Evolutionary conservation across 306 rosid species (phyloP).

Genomic region (Quillaja saponaria): DNA sequence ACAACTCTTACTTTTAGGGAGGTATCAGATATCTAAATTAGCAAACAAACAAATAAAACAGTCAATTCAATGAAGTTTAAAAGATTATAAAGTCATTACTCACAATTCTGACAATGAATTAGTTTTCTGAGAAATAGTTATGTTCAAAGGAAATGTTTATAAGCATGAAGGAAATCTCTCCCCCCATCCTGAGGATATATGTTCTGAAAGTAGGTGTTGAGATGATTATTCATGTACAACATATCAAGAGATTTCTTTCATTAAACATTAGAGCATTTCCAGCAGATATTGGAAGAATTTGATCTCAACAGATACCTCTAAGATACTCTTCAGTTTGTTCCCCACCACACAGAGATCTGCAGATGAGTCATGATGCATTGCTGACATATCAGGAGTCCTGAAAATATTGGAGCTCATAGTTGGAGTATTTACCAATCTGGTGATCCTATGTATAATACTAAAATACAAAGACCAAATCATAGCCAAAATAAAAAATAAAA

Average conservation of each 20-base stretch:
- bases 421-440: constrained; percentile 5
- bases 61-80: constrained; percentile 2
- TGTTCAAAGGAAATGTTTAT: neutral
- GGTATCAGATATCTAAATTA: constrained; percentile 62
- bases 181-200: too few species aligned
- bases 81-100: constrained; percentile 5
- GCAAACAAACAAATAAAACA: neutral
- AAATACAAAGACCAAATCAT: neutral
- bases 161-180: constrained; percentile 12
- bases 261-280: neutral
- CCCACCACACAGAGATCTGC: constrained; percentile 74
- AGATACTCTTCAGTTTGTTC: constrained; percentile 55
- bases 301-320: constrained; percentile 53
- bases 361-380: constrained; percentile 80
- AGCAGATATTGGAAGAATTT: neutral
- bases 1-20: constrained; percentile 57
- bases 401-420: constrained; percentile 21
- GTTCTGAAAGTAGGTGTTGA: neutral
- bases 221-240: neutral
- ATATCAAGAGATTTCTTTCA: too few species aligned
- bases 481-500: too few species aligned
- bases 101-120: constrained; percentile 9
- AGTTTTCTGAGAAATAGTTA: too few species aligned
- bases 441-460: constrained; percentile 5
- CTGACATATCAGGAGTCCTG: constrained; percentile 95